Conservation (phyloP, 1,139 yeast genomes). For the Yamadazyma blattariae region DNA sequence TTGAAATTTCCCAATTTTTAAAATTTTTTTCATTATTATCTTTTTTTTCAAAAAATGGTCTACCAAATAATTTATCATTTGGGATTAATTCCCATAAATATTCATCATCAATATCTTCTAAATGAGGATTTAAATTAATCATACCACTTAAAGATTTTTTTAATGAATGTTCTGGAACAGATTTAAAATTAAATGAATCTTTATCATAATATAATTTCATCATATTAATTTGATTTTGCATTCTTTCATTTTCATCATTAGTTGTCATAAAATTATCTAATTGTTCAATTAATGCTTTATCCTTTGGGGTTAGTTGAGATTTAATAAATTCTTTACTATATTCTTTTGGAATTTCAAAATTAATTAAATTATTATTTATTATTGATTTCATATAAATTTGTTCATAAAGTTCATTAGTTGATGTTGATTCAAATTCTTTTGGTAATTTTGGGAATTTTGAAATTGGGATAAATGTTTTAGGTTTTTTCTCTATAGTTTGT, state of each 20-base stretch:
- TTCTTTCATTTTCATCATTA: conserved; percentile 24
- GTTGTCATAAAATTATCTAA: conserved; percentile 24
- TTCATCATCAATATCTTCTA: conserved; percentile 38
- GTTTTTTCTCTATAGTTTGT: no score
- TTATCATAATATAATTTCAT: conserved; percentile 28
- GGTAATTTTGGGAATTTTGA: conserved; percentile 32
- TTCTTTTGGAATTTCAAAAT: conserved; percentile 32
- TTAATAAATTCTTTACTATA: conserved; percentile 23
- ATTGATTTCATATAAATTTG: conserved; percentile 14
- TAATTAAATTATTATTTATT: conserved; percentile 17
- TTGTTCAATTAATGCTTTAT: conserved; percentile 24
- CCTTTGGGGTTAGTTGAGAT: conserved; percentile 23
- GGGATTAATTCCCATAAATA: conserved; percentile 43
- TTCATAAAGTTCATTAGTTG: conserved; percentile 19
- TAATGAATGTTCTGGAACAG: conserved; percentile 36
- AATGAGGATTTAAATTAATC: conserved; percentile 34
- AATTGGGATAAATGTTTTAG: no score
- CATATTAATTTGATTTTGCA: conserved; percentile 24
- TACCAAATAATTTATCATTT: conserved; percentile 31
- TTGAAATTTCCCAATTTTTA: conserved; percentile 34
- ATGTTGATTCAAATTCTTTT: conserved; percentile 14
- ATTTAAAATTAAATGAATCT: conserved; percentile 23
- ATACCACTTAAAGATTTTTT: conserved; percentile 41
- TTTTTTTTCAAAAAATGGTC: conserved; percentile 34
- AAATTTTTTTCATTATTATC: conserved; percentile 20